Percentiles rank a stretch among this genome's conserved stretches.
Evolutionary conservation across 345 rosid genomes (phyloP).

Genomic region (Microcos paniculata): DNA sequence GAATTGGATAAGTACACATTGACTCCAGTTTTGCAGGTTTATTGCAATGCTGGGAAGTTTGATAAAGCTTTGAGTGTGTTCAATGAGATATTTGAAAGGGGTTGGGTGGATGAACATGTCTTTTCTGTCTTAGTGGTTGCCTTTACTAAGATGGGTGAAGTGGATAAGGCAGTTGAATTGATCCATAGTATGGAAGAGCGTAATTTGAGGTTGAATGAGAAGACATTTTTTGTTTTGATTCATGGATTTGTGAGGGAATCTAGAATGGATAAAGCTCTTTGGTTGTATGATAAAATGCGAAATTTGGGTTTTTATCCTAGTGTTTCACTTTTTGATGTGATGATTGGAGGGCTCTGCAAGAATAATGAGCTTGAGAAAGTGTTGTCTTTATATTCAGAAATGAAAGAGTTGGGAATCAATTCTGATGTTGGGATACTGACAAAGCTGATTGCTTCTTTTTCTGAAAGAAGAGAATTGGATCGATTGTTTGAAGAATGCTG

Average conservation of each 20-base stretch:
- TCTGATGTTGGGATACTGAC: constrained; percentile 61
- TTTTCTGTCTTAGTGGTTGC: constrained; percentile 58
- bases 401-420: constrained; percentile 45
- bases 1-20: constrained; percentile 60
- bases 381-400: constrained; percentile 53
- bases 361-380: constrained; percentile 56
- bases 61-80: constrained; percentile 59
- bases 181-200: constrained; percentile 62
- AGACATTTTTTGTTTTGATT: constrained; percentile 66
- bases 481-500: constrained; percentile 37
- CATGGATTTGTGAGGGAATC: constrained; percentile 69
- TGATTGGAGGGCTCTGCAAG: constrained; percentile 64
- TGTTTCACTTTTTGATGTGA: constrained; percentile 63
- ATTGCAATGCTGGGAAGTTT: constrained; percentile 53
- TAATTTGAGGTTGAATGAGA: constrained; percentile 55
- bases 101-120: constrained; percentile 71
- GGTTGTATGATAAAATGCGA: constrained; percentile 59
- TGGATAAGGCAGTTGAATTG: constrained; percentile 73
- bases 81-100: constrained; percentile 45
- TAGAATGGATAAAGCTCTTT: constrained; percentile 64
- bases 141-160: constrained; percentile 66
- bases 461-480: constrained; percentile 45
- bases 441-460: constrained; percentile 57
- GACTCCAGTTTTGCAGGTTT: constrained; percentile 72
- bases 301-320: constrained; percentile 51